Conservation (phyloP, 768 basidiomycete species). For the Leccinum variicolor region DNA sequence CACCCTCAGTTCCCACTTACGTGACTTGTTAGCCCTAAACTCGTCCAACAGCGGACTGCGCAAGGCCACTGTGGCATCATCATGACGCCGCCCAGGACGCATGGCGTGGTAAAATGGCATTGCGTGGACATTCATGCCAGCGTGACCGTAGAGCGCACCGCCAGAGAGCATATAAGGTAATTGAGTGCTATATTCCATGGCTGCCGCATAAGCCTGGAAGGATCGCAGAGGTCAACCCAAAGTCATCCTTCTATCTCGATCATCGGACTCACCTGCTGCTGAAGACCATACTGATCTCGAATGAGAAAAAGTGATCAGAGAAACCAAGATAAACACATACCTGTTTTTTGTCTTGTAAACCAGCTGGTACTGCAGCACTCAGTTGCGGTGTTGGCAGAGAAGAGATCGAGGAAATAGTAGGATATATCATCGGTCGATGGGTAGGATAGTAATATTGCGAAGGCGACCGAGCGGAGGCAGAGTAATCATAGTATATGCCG, state of each 20-base stretch:
- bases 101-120: conserved; percentile 36
- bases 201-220: conserved; percentile 39
- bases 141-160: conserved; percentile 44
- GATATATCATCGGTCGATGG: conserved; percentile 58
- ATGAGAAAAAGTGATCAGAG: conserved; percentile 9
- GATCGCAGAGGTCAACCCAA: neutral
- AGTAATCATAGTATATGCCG: conserved; percentile 59
- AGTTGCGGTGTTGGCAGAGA: conserved; percentile 53
- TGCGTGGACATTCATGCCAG: conserved; percentile 30
- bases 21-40: conserved; percentile 75
- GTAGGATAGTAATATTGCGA: conserved; percentile 62
- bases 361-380: conserved; percentile 36
- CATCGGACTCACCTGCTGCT: conserved; percentile 42
- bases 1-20: conserved; percentile 81
- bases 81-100: conserved; percentile 46
- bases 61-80: conserved; percentile 36
- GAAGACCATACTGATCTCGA: conserved; percentile 38
- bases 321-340: conserved; percentile 32
- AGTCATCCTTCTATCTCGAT: neutral
- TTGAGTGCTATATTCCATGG: conserved; percentile 48
- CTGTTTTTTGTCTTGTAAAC: conserved; percentile 57
- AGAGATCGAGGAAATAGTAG: conserved; percentile 48
- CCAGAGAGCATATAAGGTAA: conserved; percentile 44
- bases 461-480: conserved; percentile 42
- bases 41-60: conserved; percentile 80